phyloP scores from a whole-genome alignment of 768 basidiomycete species.

The Gautieria morchelliformis region DNA sequence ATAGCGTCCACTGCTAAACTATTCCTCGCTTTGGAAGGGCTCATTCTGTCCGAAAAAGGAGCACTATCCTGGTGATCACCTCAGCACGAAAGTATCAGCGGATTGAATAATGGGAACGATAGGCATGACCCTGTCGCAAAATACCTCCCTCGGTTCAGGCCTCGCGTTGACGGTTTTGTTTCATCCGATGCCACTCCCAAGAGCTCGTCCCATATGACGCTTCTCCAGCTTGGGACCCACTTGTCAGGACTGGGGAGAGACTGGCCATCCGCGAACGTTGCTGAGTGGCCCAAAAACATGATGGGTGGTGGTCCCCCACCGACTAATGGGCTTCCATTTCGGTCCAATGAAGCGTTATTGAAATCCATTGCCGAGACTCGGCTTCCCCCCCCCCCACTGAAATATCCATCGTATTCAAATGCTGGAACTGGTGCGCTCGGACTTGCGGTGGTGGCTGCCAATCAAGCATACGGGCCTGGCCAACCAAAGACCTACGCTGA shows the following conservation, averaged over 20 bases:
- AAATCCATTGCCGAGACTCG: slow-evolving; percentile 28
- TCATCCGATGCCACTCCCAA: neutral
- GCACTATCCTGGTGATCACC: slow-evolving; percentile 19
- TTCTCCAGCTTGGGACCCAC: slow-evolving; percentile 22
- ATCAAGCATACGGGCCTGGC: slow-evolving; percentile 13
- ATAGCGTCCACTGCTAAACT: slow-evolving; percentile 45
- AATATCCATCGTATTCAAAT: slow-evolving; percentile 34
- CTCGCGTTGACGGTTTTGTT: slow-evolving; percentile 15
- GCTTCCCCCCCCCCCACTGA: slow-evolving; percentile 35
- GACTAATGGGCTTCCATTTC: slow-evolving; percentile 23
- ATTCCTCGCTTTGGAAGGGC: slow-evolving; percentile 38
- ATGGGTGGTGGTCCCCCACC: slow-evolving; percentile 21
- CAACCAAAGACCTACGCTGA: slow-evolving; percentile 29
- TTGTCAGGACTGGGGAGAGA: slow-evolving; percentile 28
- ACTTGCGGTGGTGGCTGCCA: slow-evolving; percentile 26
- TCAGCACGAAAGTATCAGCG: neutral
- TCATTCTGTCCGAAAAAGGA: slow-evolving; percentile 39
- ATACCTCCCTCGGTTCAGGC: slow-evolving; percentile 31
- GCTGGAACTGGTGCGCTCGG: slow-evolving; percentile 28
- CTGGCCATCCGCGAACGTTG: slow-evolving; percentile 25
- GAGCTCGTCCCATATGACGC: slow-evolving; percentile 14
- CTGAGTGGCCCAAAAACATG: slow-evolving; percentile 31
- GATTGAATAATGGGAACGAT: neutral
- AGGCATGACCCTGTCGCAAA: slow-evolving; percentile 45
- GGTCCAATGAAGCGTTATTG: slow-evolving; percentile 21